Percentiles rank a stretch among this genome's conserved stretches.
These are phyloP conservation scores for Cercospora janseana DNA, from an alignment of 2,329 filamentous ascomycete genomes.

Conservation along the genomic window DNA sequence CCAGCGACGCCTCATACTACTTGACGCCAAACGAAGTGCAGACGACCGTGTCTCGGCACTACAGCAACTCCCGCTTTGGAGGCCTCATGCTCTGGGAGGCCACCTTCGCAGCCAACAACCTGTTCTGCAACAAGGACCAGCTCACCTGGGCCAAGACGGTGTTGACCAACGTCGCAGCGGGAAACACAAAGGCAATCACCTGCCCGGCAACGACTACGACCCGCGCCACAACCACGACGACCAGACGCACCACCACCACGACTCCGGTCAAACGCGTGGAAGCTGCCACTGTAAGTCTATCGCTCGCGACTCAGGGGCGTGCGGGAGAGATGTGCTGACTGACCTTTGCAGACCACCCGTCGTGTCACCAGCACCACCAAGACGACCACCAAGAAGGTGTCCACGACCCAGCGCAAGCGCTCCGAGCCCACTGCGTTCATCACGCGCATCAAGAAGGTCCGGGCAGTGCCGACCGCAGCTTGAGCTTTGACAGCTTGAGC, in stretches of 20 bases:
- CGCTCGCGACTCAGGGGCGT: too few species aligned
- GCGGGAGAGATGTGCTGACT: background rate
- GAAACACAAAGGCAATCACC: slow-evolving; percentile 1
- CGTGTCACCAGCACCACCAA: background rate
- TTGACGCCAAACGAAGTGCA: slow-evolving; percentile 49
- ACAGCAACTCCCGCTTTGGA: slow-evolving; percentile 48
- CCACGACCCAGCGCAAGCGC: slow-evolving; percentile 8
- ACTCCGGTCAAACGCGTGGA: too few species aligned
- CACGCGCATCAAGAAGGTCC: background rate
- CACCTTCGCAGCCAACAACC: slow-evolving; percentile 40
- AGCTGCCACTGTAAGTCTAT: background rate
- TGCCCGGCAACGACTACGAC: slow-evolving; percentile 1
- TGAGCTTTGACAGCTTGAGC: background rate
- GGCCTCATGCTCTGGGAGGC: slow-evolving; percentile 63
- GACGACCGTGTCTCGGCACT: slow-evolving; percentile 46
- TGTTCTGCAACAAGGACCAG: slow-evolving; percentile 47
- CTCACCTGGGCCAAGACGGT: slow-evolving; percentile 51
- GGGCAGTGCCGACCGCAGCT: slow-evolving; percentile 3
- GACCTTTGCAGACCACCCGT: background rate
- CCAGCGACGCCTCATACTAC: slow-evolving; percentile 42
- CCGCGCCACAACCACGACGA: slow-evolving; percentile 1
- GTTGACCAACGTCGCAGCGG: slow-evolving; percentile 26
- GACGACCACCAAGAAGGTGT: slow-evolving; percentile 17
- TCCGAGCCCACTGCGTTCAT: slow-evolving; percentile 5
- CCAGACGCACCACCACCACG: background rate